These are phyloP conservation scores for Thermomucor indicae-seudaticae DNA, from an alignment of 371 early-diverging fungal species.

Conservation along the genomic window DNA sequence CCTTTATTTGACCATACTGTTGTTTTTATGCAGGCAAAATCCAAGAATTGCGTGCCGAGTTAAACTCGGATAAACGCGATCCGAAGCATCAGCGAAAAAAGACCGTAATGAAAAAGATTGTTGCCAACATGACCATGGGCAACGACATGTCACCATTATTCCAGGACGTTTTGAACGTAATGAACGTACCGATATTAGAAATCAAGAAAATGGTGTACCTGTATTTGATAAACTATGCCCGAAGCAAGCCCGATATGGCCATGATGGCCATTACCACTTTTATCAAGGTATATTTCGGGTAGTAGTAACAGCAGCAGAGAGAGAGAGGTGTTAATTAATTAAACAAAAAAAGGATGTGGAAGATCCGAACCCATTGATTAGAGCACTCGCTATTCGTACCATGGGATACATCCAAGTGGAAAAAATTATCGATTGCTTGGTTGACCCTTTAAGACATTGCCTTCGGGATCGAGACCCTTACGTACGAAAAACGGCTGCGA, in stretches of 20 bases:
- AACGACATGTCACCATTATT: slow-evolving; percentile 95
- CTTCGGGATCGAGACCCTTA: slow-evolving; percentile 75
- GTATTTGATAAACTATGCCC: slow-evolving; percentile 90
- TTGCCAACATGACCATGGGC: slow-evolving; percentile 98
- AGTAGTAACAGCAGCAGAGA: not conserved
- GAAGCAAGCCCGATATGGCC: slow-evolving; percentile 95
- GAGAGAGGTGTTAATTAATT: not conserved
- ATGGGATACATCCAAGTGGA: slow-evolving; percentile 96
- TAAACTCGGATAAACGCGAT: slow-evolving; percentile 89
- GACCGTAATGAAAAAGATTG: slow-evolving; percentile 91
- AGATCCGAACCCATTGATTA: slow-evolving; percentile 89
- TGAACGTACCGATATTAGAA: slow-evolving; percentile 50
- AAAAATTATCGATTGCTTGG: slow-evolving; percentile 84
- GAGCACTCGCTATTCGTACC: slow-evolving; percentile 96
- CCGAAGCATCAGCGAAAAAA: slow-evolving; percentile 83
- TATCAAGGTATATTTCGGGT: slow-evolving; percentile 71
- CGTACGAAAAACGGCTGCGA: slow-evolving; percentile 64
- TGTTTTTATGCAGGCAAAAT: slow-evolving; percentile 73
- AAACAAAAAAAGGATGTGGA: slow-evolving; percentile 80
- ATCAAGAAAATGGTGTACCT: slow-evolving; percentile 92
- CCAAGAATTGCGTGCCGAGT: slow-evolving; percentile 91
- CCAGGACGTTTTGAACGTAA: slow-evolving; percentile 53
- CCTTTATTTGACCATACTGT: too few species aligned
- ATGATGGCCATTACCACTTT: slow-evolving; percentile 97
- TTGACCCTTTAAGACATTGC: slow-evolving; percentile 83